A percentile compares a stretch with the other conserved stretches of the same genome.
phyloP scores from a whole-genome alignment of 805 yeast species.

The Schizosaccharomyces osmophilus region DNA sequence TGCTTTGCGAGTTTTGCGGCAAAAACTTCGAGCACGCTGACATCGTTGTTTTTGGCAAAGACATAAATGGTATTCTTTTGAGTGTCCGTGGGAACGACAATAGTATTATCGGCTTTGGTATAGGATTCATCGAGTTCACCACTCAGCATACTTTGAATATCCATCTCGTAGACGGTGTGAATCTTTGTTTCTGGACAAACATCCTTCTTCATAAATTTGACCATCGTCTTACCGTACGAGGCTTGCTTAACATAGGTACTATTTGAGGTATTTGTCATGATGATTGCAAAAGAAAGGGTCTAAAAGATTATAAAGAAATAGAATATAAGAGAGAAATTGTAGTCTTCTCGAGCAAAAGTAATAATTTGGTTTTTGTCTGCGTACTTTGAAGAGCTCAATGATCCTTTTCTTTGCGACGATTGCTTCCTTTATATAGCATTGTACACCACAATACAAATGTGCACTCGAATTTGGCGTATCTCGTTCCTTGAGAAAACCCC shows the following conservation, averaged over 20 bases:
- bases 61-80: slow-evolving; percentile 71
- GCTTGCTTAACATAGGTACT: background rate
- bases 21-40: slow-evolving; percentile 76
- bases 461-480: no score
- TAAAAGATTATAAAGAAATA: background rate
- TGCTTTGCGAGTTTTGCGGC: slow-evolving; percentile 69
- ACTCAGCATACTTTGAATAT: slow-evolving; percentile 46
- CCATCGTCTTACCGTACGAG: slow-evolving; percentile 71
- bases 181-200: slow-evolving; percentile 28
- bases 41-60: slow-evolving; percentile 54
- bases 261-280: background rate
- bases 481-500: no score
- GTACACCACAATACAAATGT: no score
- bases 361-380: no score
- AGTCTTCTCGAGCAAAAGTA: no score
- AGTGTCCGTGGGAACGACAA: slow-evolving; percentile 55
- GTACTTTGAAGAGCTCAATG: no score
- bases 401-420: no score
- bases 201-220: slow-evolving; percentile 68
- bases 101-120: slow-evolving; percentile 67
- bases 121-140: slow-evolving; percentile 64
- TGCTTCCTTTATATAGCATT: no score
- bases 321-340: no score
- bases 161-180: slow-evolving; percentile 70
- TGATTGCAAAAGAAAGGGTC: background rate